Base-by-base conservation (phyloP, 1,139 yeast genomes). In the Saccharomyces hybrid region DNA sequence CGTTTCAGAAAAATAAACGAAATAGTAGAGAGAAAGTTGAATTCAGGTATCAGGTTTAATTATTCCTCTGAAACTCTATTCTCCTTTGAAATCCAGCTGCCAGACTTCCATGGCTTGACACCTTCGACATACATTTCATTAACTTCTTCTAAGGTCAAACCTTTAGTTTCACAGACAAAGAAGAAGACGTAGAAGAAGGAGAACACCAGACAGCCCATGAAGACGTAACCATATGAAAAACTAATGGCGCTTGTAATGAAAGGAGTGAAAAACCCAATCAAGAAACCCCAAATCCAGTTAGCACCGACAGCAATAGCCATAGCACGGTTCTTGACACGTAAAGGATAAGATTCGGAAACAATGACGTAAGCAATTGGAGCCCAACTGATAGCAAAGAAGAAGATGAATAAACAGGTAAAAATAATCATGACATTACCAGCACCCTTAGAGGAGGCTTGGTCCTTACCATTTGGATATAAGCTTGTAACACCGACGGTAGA, bases 321-420 rank as follows among this genome's bases (percentile, higher is more conserved):
- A 58, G 84, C 88, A 74, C 84, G 84, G 50, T 87, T 78, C 73
- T 87, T 81, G 67, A 85, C 81, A 72, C 89, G 79, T 61, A 84
- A 78, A 66, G 93, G 91, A 73, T 81, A 86, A 56, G 83, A 76
- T 73, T 86, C 93, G 38, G 89, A 80, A 52, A 81, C 78, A 65
- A 84, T 81, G 59, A 83, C 83, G 74, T 76, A 86, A 52, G 83
- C 83, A 66, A 83, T 80, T 63, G 93, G 90, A 58, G 89, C 95
- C 93, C 93, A 86, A 24, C 91, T 82, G 50, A 84, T 76, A 52
- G 93, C 91, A 69, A 86, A 86, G 75, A 79, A 82, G 78, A 83
- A 82, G 60, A 87, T 83, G 77, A 78, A 86, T 64, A 86, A 73
- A 73, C 89, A 84, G 48, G 90, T 81, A 61, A 86, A 77, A 73